A percentile compares a stretch with the other conserved stretches of the same genome.
Evolutionary conservation across 148 eudicot genomes (phyloP).

Genomic region (Drosera capensis): DNA sequence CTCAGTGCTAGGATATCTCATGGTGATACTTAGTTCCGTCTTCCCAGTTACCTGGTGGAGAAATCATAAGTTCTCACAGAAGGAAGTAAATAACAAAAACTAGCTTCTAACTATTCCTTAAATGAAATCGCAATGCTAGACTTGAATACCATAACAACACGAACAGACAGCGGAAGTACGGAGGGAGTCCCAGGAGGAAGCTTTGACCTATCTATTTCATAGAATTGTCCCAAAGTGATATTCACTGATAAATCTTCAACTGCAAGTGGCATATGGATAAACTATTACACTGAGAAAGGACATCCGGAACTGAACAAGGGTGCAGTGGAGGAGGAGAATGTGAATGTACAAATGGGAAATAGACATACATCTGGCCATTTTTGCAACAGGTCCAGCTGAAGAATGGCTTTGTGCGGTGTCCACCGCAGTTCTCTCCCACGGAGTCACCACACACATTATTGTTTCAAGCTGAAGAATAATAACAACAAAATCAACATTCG

Average conservation of each 20-base stretch:
- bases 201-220: conserved; percentile 28
- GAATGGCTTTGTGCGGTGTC: conserved; percentile 12
- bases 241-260: neutral
- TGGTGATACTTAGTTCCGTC: conserved; percentile 25
- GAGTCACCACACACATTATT: too few species aligned
- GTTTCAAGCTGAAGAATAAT: too few species aligned
- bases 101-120: too few species aligned
- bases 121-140: too few species aligned
- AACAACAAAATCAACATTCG: too few species aligned
- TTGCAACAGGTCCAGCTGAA: neutral
- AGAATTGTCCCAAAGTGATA: conserved; percentile 18
- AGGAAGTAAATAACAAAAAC: neutral
- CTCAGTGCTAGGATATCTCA: conserved; percentile 32
- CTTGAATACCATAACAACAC: conserved; percentile 33
- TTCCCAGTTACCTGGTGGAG: conserved; percentile 29
- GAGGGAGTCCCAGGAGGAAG: conserved; percentile 30
- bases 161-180: conserved; percentile 22
- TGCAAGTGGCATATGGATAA: too few species aligned
- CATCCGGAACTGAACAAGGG: too few species aligned
- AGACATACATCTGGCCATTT: conserved; percentile 5
- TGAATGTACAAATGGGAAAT: neutral
- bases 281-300: too few species aligned
- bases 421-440: conserved; percentile 12
- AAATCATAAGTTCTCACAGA: too few species aligned
- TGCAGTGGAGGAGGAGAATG: neutral